These are phyloP conservation scores for Candida railenensis DNA, from an alignment of 805 yeast species.

Conservation along the genomic window DNA sequence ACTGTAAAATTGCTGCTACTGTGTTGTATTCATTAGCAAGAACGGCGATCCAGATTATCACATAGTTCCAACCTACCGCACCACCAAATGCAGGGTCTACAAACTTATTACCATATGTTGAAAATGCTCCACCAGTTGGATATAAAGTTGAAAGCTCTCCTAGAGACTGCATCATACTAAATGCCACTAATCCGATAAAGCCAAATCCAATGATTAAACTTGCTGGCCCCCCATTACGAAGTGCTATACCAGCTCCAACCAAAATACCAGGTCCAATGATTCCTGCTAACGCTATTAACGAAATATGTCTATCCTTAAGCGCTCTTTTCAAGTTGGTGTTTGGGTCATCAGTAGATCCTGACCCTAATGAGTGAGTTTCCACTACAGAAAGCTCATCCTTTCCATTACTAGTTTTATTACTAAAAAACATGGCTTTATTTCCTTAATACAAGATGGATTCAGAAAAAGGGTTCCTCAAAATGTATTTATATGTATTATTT, in stretches of 20 bases:
- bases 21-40: slow-evolving; percentile 56
- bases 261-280: slow-evolving; percentile 61
- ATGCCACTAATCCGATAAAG: slow-evolving; percentile 51
- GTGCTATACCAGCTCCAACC: slow-evolving; percentile 53
- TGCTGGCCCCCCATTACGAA: slow-evolving; percentile 52
- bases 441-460: not conserved
- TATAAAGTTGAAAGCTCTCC: slow-evolving; percentile 57
- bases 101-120: slow-evolving; percentile 49
- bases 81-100: slow-evolving; percentile 60
- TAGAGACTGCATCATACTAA: slow-evolving; percentile 53
- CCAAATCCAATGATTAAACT: slow-evolving; percentile 52
- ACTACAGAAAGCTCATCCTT: not conserved
- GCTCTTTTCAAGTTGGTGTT: slow-evolving; percentile 40
- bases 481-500: too few species aligned
- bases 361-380: not conserved
- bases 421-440: not conserved
- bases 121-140: slow-evolving; percentile 53
- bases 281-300: slow-evolving; percentile 55
- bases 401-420: not conserved
- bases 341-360: slow-evolving; percentile 1
- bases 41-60: slow-evolving; percentile 56
- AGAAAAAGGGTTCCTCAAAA: not conserved
- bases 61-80: slow-evolving; percentile 52
- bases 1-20: slow-evolving; percentile 47
- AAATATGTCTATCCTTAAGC: slow-evolving; percentile 49